Evolutionary conservation across 1,139 yeast genomes (phyloP).

Genomic region (Yamadazyma aaseri): DNA sequence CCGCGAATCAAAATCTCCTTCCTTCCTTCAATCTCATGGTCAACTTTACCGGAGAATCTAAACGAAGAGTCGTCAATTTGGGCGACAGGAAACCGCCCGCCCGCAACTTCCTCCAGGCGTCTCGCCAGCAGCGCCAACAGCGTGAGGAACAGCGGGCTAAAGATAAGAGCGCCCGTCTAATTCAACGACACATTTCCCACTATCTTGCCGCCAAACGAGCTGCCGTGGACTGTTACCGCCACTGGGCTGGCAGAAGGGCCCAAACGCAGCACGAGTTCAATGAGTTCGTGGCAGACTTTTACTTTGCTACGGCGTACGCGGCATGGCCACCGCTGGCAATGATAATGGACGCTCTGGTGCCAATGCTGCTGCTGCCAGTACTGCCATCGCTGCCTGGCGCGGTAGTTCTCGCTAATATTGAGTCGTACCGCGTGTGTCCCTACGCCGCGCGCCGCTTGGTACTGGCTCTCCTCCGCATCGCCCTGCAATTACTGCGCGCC

Average conservation of each 20-base stretch:
- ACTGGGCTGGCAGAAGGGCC: conserved; percentile 9
- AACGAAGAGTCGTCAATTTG: conserved; percentile 67
- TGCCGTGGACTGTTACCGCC: conserved; percentile 9
- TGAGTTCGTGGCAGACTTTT: conserved; percentile 12
- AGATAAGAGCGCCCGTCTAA: conserved; percentile 44
- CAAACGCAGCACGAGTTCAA: conserved; percentile 9
- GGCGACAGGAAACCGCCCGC: conserved; percentile 50
- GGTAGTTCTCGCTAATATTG: no score
- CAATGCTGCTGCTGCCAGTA: no score
- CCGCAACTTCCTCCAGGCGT: conserved; percentile 46
- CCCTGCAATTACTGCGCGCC: no score
- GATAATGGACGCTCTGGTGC: no score
- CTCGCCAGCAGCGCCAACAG: conserved; percentile 63
- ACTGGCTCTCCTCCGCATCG: no score
- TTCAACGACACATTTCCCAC: conserved; percentile 50
- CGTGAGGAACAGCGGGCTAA: conserved; percentile 57
- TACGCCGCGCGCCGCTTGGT: no score
- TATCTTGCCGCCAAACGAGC: conserved; percentile 26
- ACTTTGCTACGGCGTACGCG: no score
- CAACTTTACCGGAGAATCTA: conserved; percentile 66
- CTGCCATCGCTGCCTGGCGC: no score
- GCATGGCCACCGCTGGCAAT: no score
- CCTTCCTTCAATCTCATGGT: conserved; percentile 26
- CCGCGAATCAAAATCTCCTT: background rate
- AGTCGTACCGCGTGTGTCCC: no score